Evolutionary conservation across 495 filamentous ascomycete species (phyloP).

Genomic region (Baudoinia panamericana): DNA sequence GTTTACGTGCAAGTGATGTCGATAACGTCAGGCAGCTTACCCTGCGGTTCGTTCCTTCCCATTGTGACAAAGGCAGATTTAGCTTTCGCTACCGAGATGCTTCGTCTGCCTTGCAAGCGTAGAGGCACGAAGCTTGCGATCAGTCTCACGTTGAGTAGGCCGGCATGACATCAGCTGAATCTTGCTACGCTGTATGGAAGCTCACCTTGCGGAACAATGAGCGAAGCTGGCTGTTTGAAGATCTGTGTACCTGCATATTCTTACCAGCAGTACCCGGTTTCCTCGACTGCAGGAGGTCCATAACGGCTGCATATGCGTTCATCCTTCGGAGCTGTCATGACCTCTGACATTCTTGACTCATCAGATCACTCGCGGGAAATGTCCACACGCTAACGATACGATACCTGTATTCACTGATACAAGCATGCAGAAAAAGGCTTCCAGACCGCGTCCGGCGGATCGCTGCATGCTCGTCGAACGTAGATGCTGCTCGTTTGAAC

Average conservation of each 20-base stretch:
- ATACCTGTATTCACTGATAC: background rate
- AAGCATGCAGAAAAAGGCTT: background rate
- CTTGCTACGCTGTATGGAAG: background rate
- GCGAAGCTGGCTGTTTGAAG: background rate
- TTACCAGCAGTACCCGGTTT: background rate
- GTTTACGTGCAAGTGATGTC: too few species aligned
- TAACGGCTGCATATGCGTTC: background rate
- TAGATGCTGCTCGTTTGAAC: background rate
- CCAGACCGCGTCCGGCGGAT: background rate
- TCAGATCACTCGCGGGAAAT: background rate
- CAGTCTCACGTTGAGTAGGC: too few species aligned
- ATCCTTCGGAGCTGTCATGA: background rate
- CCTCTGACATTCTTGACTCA: background rate
- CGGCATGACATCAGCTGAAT: background rate
- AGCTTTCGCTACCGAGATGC: too few species aligned
- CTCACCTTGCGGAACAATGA: background rate
- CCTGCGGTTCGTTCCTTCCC: too few species aligned
- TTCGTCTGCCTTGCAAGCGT: too few species aligned
- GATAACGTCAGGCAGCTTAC: too few species aligned
- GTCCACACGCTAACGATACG: background rate
- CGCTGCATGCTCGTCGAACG: background rate
- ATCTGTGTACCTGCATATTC: conserved; percentile 2
- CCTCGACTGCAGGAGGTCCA: too few species aligned
- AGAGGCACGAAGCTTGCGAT: too few species aligned
- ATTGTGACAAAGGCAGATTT: too few species aligned